Conservation (phyloP, 305 asterid species). For the Plantago rigida region DNA sequence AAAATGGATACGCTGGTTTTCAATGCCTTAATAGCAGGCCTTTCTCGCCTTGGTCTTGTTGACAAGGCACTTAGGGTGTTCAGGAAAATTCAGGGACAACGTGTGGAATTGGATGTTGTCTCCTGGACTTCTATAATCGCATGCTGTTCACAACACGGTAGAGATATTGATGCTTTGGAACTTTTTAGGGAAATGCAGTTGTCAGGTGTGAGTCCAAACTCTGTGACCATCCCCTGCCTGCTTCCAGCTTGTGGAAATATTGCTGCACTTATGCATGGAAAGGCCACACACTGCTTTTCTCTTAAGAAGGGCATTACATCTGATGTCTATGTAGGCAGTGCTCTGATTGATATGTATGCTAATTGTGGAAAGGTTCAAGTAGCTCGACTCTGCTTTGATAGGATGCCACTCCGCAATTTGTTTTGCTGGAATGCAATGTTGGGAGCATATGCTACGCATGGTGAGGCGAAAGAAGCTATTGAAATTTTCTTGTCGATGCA, state of each 20-base stretch:
- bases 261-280: conserved; percentile 75
- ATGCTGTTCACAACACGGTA: conserved; percentile 81
- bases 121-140: conserved; percentile 90
- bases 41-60: conserved; percentile 61
- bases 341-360: conserved; percentile 82
- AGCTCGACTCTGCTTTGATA: conserved; percentile 53
- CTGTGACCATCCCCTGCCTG: conserved; percentile 70
- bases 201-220: conserved; percentile 60
- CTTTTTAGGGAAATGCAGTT: conserved; percentile 74
- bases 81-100: conserved; percentile 34
- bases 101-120: conserved; percentile 65
- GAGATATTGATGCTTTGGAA: conserved; percentile 69
- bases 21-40: conserved; percentile 72
- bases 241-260: conserved; percentile 91
- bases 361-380: conserved; percentile 68
- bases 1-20: conserved; percentile 53
- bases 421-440: conserved; percentile 83
- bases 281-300: conserved; percentile 74
- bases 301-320: conserved; percentile 40
- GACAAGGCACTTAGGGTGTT: conserved; percentile 54
- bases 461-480: conserved; percentile 60
- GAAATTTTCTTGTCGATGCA: conserved; percentile 46
- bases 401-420: conserved; percentile 50
- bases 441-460: conserved; percentile 86
- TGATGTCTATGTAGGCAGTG: conserved; percentile 70